phyloP scores from a whole-genome alignment of 1,284 basidiomycete species.

The Phlebopus sp. region DNA sequence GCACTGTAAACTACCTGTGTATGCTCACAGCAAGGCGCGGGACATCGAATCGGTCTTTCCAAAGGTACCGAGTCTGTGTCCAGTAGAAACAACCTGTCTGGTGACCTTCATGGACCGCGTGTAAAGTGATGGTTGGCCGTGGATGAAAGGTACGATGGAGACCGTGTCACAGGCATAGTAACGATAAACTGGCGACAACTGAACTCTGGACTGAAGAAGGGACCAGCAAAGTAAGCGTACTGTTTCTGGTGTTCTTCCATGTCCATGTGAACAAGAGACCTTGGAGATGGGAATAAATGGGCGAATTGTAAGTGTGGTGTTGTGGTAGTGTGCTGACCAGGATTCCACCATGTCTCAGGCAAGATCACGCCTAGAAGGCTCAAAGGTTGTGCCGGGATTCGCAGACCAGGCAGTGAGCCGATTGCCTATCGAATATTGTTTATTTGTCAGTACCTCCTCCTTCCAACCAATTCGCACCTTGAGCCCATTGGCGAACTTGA shows the following conservation, averaged over 20 bases:
- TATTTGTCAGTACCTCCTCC: neutral
- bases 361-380: constrained; percentile 34
- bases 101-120: constrained; percentile 49
- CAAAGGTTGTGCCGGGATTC: constrained; percentile 41
- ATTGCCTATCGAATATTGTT: constrained; percentile 28
- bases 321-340: constrained; percentile 22
- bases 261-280: constrained; percentile 35
- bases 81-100: constrained; percentile 42
- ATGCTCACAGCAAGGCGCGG: constrained; percentile 10
- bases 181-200: constrained; percentile 36
- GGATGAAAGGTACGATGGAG: constrained; percentile 43
- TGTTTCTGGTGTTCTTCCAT: constrained; percentile 33
- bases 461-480: constrained; percentile 8
- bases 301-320: neutral
- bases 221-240: constrained; percentile 6
- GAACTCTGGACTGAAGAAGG: neutral
- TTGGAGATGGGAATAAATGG: constrained; percentile 2
- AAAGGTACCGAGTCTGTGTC: constrained; percentile 38
- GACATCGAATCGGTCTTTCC: constrained; percentile 38
- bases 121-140: constrained; percentile 38
- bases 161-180: constrained; percentile 39
- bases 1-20: neutral
- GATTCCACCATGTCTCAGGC: constrained; percentile 46
- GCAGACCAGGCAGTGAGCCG: constrained; percentile 36
- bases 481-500: constrained; percentile 15